Conservation (phyloP, 192 early-diverging fungal species). For the Linnemannia exigua region DNA sequence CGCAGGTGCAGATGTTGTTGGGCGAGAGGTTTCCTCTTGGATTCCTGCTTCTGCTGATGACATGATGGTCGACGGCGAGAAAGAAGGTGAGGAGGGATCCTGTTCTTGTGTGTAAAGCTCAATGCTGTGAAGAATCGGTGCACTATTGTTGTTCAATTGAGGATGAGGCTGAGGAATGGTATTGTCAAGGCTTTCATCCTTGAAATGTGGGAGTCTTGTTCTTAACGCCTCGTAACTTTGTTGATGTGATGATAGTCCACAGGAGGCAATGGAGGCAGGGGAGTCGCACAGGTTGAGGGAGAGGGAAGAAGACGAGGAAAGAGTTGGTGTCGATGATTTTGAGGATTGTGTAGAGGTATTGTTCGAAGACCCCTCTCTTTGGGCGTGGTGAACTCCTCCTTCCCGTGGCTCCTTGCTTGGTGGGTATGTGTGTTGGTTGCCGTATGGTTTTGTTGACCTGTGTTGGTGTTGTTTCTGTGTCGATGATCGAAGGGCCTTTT, state of each 20-base stretch:
- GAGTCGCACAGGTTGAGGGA: background rate
- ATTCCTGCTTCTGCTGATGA: background rate
- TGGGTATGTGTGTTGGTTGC: background rate
- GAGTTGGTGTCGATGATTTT: background rate
- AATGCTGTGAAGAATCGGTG: background rate
- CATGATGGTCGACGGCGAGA: background rate
- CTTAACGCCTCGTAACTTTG: conserved; percentile 10
- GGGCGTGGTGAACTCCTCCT: background rate
- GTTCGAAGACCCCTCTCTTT: background rate
- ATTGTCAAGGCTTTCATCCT: background rate
- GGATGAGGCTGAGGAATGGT: background rate
- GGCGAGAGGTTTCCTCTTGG: background rate
- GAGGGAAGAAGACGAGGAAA: background rate
- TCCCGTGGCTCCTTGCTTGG: background rate
- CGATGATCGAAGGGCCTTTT: background rate
- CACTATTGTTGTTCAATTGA: background rate
- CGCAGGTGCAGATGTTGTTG: background rate
- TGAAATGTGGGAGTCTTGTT: background rate
- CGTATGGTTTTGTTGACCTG: background rate
- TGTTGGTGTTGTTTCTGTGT: background rate
- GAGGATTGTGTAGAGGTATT: background rate
- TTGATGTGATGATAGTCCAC: conserved; percentile 4
- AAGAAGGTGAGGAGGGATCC: background rate
- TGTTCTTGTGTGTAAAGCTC: conserved; percentile 4
- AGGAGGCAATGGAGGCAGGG: conserved; percentile 3